These are phyloP conservation scores for Ophiosphaerella korrae DNA, from an alignment of 2,329 filamentous ascomycete species.

Conservation along the genomic window DNA sequence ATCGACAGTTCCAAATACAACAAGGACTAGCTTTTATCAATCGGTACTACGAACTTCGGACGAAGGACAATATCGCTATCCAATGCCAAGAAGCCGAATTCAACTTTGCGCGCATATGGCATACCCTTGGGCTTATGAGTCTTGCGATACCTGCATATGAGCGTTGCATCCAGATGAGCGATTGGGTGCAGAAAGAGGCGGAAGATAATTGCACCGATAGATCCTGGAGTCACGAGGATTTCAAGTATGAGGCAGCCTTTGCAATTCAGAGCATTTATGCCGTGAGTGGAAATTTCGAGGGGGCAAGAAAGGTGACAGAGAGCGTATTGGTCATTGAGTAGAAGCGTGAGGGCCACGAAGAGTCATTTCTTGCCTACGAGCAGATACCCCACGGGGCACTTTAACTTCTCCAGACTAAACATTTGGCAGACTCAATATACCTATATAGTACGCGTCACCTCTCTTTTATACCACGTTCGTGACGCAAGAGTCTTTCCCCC, in stretches of 20 bases:
- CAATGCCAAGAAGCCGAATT: constrained; percentile 78
- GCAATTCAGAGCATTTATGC: constrained; percentile 72
- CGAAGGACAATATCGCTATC: constrained; percentile 47
- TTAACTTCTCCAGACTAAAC: too few relatives aligned
- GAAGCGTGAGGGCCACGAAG: neutral
- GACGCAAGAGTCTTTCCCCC: neutral
- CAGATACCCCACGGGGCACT: too few relatives aligned
- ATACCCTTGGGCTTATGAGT: constrained; percentile 73
- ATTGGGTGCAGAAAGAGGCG: constrained; percentile 44
- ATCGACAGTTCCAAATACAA: constrained; percentile 83
- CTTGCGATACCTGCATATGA: constrained; percentile 76
- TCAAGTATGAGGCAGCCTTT: constrained; percentile 73
- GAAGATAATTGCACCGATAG: constrained; percentile 24
- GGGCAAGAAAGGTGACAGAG: constrained; percentile 65
- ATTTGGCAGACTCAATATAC: too few relatives aligned
- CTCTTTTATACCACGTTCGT: neutral
- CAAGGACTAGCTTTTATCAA: constrained; percentile 84
- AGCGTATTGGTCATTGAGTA: constrained; percentile 56
- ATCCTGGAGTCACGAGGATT: constrained; percentile 59
- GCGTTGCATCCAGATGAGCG: constrained; percentile 58
- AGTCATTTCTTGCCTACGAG: too few relatives aligned
- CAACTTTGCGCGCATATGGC: constrained; percentile 78
- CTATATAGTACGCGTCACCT: too few relatives aligned
- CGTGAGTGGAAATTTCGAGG: constrained; percentile 65
- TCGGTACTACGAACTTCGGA: constrained; percentile 70